Conservation (phyloP, 352 stramenopile genomes). For the Pythium diclinum region DNA sequence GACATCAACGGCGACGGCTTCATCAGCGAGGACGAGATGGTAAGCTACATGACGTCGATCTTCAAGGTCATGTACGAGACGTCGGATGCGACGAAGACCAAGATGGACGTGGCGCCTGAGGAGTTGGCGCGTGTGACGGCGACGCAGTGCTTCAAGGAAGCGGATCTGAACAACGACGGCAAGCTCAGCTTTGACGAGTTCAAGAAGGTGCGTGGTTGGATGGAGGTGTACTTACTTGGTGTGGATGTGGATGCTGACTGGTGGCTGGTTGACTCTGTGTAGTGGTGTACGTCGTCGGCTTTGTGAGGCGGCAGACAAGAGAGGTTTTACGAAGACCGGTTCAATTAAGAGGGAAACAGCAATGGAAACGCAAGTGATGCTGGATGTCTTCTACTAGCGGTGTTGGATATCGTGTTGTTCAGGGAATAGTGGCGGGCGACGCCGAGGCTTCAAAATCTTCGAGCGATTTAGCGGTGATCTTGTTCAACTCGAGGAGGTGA, state of each 20-base stretch:
- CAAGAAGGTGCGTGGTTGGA: conserved; percentile 62
- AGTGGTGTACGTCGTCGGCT: conserved; percentile 22
- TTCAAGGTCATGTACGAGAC: conserved; percentile 91
- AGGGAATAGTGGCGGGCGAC: neutral
- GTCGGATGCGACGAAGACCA: conserved; percentile 66
- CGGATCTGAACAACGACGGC: conserved; percentile 78
- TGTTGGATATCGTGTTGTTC: neutral
- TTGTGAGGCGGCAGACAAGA: neutral
- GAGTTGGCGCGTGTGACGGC: conserved; percentile 79
- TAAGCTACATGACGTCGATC: conserved; percentile 87
- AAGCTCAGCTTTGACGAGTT: conserved; percentile 89
- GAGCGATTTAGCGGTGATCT: neutral
- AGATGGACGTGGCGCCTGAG: conserved; percentile 71
- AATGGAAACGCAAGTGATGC: neutral
- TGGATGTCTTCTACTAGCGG: neutral
- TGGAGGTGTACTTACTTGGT: neutral
- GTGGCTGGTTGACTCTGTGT: neutral
- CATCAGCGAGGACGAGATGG: conserved; percentile 86
- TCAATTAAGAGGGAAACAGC: neutral
- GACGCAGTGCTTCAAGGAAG: conserved; percentile 83
- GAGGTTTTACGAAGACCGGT: neutral
- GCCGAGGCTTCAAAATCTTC: neutral
- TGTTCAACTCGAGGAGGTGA: neutral
- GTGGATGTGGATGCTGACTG: neutral
- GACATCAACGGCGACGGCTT: conserved; percentile 83